Evolutionary conservation across 73 alveolate genomes (phyloP), one percentile per base, ranked within the genome.

Genomic region (Chromera velia): DNA sequence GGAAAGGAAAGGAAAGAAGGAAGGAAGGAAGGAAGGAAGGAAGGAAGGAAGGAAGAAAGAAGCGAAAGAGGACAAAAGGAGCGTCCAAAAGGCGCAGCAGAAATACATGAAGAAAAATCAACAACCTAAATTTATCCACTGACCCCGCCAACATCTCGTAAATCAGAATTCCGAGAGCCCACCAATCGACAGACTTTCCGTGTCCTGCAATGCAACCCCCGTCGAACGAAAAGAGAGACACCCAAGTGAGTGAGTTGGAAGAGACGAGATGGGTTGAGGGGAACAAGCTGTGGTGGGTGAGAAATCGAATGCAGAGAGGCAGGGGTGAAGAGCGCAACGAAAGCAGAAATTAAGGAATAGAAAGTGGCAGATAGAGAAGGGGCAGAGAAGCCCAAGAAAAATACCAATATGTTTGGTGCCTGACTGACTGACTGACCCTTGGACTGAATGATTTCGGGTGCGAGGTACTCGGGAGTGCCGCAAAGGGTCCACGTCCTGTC

Each of bases 111-210:
- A 40, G 22, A 40, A 4, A 40, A 40, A 4, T 13, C 55, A 4
- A 40, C 55, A 40, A 4, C 55, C 55, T 40, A 4, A 4, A 4
- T 13, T 13, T 40, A 4, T 40, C 55, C 55, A 7, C 55, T 40
- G 84, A 80, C 55, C 94, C 94, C 32, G 92, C 94, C 73, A 89
- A 87, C 89, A 89, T 85, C 74, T 89, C 94, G 70, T 77, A 89
- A 70, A 89, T 65, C 33, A 89, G 90, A 72, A 89, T 80, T 55
- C 94, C 94, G 29, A 89, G 86, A 24, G 94, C 94, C 94, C 94
- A 89, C 94, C 94, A 89, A 71, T 89, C 94, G 27, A 89, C 94
- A 67, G 72, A 72, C 82, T 85, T 85, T 33, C 81, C 97, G 80
- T 81, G 71, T 79, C n/a, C n/a, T n/a, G n/a, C n/a, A n/a, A n/a